Evolutionary conservation across 129 eudicot species (phyloP).

Genomic region (Ambrosia artemisiifolia): DNA sequence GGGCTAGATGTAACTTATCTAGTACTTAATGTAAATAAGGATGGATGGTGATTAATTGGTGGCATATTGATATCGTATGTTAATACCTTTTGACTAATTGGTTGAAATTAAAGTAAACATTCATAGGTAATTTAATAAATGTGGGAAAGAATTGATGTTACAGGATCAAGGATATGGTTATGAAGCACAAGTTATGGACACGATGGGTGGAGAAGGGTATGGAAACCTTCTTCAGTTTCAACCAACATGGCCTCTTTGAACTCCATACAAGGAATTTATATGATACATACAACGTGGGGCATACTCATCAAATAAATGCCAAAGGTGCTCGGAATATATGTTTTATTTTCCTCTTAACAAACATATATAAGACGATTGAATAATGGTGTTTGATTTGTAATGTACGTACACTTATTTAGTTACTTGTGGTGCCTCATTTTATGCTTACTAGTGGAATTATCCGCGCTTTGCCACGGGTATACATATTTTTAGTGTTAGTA

Average conservation of each 20-base stretch:
- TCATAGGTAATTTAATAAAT: slow-evolving; percentile 9
- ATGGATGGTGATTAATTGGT: neutral
- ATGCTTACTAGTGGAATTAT: neutral
- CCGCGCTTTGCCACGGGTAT: too few relatives aligned
- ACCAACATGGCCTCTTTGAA: slow-evolving; percentile 57
- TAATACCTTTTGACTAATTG: neutral
- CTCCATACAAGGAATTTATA: neutral
- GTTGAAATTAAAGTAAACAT: neutral
- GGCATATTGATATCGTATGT: neutral
- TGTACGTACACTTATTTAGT: neutral
- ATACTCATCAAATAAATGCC: slow-evolving; percentile 16
- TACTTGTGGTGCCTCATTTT: neutral
- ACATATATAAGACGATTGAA: slow-evolving; percentile 6
- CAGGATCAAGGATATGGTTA: slow-evolving; percentile 56
- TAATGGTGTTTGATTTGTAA: slow-evolving; percentile 10
- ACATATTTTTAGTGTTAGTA: too few relatives aligned
- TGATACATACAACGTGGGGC: neutral
- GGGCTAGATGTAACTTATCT: neutral
- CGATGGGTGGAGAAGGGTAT: slow-evolving; percentile 61
- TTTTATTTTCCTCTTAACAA: slow-evolving; percentile 5
- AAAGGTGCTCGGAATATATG: neutral
- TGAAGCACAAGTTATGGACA: slow-evolving; percentile 69
- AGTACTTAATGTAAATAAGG: neutral
- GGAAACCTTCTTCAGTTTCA: slow-evolving; percentile 59
- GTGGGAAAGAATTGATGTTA: slow-evolving; percentile 12